Evolutionary conservation across 306 rosid species (phyloP).

Genomic region (Cicer judaicum): DNA sequence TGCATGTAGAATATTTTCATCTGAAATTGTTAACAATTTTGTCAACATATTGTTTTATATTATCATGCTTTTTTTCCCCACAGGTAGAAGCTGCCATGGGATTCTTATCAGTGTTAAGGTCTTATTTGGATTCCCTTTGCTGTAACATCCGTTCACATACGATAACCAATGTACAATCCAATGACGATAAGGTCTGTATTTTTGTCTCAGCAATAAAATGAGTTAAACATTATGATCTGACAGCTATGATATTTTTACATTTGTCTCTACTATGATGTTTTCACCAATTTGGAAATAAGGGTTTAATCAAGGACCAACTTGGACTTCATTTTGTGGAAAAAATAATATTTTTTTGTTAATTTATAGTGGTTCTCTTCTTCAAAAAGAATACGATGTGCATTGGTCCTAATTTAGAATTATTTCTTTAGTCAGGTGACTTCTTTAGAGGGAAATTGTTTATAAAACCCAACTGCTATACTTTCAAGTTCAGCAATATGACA

Average conservation of each 20-base stretch:
- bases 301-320: constrained; percentile 5
- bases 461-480: not conserved
- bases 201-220: constrained; percentile 17
- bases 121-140: constrained; percentile 95
- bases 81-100: constrained; percentile 91
- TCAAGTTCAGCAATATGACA: constrained; percentile 11
- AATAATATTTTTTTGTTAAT: not conserved
- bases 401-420: constrained; percentile 1
- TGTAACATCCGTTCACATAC: constrained; percentile 88
- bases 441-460: constrained; percentile 9
- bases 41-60: constrained; percentile 21
- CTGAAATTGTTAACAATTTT: constrained; percentile 22
- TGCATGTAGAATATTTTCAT: constrained; percentile 16
- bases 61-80: constrained; percentile 10
- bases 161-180: constrained; percentile 96
- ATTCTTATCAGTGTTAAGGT: constrained; percentile 73
- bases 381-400: not conserved
- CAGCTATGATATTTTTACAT: not conserved
- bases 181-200: constrained; percentile 87
- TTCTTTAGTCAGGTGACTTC: not conserved
- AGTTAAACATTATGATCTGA: constrained; percentile 30
- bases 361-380: not conserved
- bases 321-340: not conserved
- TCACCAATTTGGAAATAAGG: constrained; percentile 15
- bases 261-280: not conserved